Conservation (phyloP, 306 rosid species). For the Ammopiptanthus mongolicus region DNA sequence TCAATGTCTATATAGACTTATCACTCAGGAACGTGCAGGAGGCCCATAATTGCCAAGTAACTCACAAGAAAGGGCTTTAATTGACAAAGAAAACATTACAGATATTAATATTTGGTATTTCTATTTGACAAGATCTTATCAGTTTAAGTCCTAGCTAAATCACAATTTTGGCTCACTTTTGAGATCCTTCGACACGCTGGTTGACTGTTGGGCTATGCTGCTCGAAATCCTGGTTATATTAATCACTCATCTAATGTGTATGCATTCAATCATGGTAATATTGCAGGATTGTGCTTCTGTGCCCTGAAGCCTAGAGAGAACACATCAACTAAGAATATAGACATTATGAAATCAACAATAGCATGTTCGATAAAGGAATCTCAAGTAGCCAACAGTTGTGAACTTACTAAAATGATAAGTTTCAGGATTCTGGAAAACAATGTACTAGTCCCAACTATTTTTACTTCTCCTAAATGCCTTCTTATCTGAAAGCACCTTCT, state of each 20-base stretch:
- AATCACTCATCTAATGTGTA: not conserved
- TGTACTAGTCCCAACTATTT: constrained; percentile 66
- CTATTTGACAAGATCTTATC: not conserved
- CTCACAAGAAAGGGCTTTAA: not conserved
- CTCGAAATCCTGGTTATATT: not conserved
- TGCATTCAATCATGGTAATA: not conserved
- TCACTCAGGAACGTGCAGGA: not conserved
- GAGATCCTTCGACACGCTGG: constrained; percentile 8
- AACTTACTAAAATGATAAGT: constrained; percentile 24
- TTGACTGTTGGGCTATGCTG: not conserved
- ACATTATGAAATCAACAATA: not conserved
- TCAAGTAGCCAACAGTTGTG: not conserved
- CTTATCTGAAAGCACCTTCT: constrained; percentile 76
- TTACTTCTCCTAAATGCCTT: constrained; percentile 81
- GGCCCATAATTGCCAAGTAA: not conserved
- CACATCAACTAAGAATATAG: not conserved
- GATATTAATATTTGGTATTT: not conserved
- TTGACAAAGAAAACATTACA: not conserved
- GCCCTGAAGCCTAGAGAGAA: constrained; percentile 10
- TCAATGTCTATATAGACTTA: not conserved
- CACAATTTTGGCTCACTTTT: not conserved
- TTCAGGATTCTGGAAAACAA: not conserved
- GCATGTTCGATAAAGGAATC: constrained; percentile 9
- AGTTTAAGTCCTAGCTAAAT: not conserved
- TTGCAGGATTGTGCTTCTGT: constrained; percentile 6